A percentile compares a stretch with the other conserved stretches of the same genome.
Conservation (phyloP, 2,329 filamentous ascomycete species). For the Dendrostoma leiphaemia region DNA sequence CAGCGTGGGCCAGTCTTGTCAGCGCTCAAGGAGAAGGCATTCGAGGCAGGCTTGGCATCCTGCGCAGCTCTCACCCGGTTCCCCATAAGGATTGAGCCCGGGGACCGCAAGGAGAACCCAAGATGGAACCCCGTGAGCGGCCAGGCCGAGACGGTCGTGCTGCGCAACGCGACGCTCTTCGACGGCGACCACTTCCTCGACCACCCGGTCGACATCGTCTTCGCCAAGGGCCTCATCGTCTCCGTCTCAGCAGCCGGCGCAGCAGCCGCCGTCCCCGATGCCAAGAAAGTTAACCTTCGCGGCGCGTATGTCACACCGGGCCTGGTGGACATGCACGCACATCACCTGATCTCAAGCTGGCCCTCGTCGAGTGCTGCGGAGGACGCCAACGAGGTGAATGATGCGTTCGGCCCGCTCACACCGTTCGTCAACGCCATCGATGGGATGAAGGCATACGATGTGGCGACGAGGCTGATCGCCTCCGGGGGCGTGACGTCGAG, state of each 20-base stretch:
- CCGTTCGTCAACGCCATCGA: constrained; percentile 37
- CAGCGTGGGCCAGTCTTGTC: not conserved
- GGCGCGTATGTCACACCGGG: constrained; percentile 42
- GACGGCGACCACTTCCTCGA: constrained; percentile 36
- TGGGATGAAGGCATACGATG: constrained; percentile 40
- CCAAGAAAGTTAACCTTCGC: constrained; percentile 28
- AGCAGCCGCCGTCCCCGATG: constrained; percentile 10
- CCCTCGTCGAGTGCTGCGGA: constrained; percentile 29
- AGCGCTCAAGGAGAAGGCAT: constrained; percentile 5
- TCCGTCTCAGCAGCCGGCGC: constrained; percentile 25
- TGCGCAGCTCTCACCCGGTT: constrained; percentile 10
- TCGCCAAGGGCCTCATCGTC: constrained; percentile 36
- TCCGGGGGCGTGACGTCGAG: constrained; percentile 44
- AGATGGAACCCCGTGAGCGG: constrained; percentile 38
- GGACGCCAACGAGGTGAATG: constrained; percentile 37
- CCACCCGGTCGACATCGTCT: constrained; percentile 34
- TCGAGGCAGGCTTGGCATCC: constrained; percentile 9
- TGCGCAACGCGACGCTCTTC: constrained; percentile 41
- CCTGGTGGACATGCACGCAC: constrained; percentile 45
- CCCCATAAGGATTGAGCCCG: constrained; percentile 3
- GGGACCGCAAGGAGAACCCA: constrained; percentile 29
- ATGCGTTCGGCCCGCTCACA: constrained; percentile 32
- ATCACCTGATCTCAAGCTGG: constrained; percentile 35
- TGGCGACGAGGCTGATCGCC: constrained; percentile 34
- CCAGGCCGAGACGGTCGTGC: constrained; percentile 33